phyloP scores from a whole-genome alignment of 768 basidiomycete species.

The Mycena amicta region DNA sequence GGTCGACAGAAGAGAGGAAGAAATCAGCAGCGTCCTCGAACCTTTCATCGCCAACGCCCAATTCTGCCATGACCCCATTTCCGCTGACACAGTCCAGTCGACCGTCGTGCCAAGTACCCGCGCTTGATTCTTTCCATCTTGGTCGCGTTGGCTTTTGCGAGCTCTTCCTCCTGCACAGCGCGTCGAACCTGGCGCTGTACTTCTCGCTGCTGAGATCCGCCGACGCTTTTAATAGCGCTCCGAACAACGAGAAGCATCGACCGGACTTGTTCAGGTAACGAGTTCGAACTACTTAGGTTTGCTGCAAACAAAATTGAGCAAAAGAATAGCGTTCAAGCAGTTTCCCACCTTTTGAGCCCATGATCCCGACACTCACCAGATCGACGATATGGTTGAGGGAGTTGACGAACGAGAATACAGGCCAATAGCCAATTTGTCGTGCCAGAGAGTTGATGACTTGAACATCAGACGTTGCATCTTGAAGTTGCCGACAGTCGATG shows the following conservation, averaged over 20 bases:
- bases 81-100: slow-evolving; percentile 84
- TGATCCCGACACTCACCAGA: slow-evolving; percentile 90
- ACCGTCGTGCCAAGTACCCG: slow-evolving; percentile 87
- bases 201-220: slow-evolving; percentile 47
- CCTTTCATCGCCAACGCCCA: slow-evolving; percentile 21
- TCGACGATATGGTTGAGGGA: slow-evolving; percentile 85
- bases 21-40: slow-evolving; percentile 10
- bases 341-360: slow-evolving; percentile 73
- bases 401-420: slow-evolving; percentile 83
- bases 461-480: slow-evolving; percentile 68
- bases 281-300: slow-evolving; percentile 65
- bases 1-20: background rate
- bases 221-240: slow-evolving; percentile 67
- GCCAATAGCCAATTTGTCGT: slow-evolving; percentile 85
- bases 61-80: slow-evolving; percentile 68
- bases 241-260: slow-evolving; percentile 82
- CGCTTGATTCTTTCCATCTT: slow-evolving; percentile 45
- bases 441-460: slow-evolving; percentile 72
- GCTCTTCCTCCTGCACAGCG: slow-evolving; percentile 38
- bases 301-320: slow-evolving; percentile 41
- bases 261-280: slow-evolving; percentile 80
- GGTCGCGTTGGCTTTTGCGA: background rate
- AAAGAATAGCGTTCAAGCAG: background rate
- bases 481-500: slow-evolving; percentile 84
- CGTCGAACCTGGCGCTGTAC: slow-evolving; percentile 42